Evolutionary conservation across 225 moss, liverwort and hornwort genomes (phyloP).

Genomic region (Sphagnum contortum): DNA sequence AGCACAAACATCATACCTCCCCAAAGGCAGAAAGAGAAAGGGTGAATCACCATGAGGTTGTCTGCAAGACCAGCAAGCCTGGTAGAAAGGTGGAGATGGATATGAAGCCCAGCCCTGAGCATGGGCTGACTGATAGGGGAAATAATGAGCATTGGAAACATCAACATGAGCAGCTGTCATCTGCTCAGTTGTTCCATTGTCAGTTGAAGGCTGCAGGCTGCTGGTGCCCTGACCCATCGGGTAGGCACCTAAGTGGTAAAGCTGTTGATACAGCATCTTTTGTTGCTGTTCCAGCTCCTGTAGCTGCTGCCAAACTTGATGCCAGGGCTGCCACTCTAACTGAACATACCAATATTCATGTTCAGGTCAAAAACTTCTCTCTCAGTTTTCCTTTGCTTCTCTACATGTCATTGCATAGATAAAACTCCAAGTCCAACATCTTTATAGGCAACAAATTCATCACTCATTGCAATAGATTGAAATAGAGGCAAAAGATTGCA

Average conservation of each 20-base stretch:
- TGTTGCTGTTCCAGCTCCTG: conserved; percentile 1
- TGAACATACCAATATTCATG: neutral
- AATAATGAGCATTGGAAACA: neutral
- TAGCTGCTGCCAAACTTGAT: neutral
- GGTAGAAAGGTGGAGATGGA: neutral
- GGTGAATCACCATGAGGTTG: neutral
- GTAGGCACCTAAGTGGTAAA: neutral
- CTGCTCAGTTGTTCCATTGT: neutral
- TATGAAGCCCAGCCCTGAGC: neutral
- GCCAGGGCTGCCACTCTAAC: neutral
- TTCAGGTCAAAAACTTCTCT: too few species aligned
- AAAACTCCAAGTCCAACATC: too few species aligned
- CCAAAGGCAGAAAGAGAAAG: too few species aligned
- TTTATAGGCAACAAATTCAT: too few species aligned
- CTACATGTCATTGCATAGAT: too few species aligned
- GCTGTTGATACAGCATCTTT: neutral
- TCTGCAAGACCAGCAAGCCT: neutral
- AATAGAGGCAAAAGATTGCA: neutral
- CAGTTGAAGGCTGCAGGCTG: neutral
- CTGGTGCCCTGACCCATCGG: neutral
- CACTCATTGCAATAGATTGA: too few species aligned
- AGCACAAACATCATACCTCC: too few species aligned
- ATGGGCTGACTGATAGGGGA: neutral
- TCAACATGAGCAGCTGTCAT: neutral
- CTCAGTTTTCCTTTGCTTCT: too few species aligned